A percentile compares a stretch with the other conserved stretches of the same genome.
phyloP scores from a whole-genome alignment of 2,329 filamentous ascomycete genomes.

The Phialemoniopsis sp. region DNA sequence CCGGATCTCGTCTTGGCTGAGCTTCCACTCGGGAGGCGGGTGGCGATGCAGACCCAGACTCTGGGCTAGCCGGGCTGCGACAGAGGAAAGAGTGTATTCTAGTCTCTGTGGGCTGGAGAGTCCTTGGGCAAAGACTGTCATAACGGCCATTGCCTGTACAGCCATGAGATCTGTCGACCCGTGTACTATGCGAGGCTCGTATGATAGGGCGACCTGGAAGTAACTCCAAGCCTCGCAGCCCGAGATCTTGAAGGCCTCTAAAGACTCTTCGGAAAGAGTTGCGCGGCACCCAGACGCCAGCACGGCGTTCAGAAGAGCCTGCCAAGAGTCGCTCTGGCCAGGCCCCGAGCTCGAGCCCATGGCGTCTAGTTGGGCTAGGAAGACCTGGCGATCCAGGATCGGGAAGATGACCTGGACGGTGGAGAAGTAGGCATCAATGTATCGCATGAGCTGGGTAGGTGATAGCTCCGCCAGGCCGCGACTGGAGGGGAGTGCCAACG shows the following conservation, averaged over 20 bases:
- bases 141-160: slow-evolving; percentile 5
- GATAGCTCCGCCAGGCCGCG: slow-evolving; percentile 1
- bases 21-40: too few relatives aligned
- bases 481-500: not conserved
- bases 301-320: slow-evolving; percentile 3
- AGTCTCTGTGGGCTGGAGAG: slow-evolving; percentile 5
- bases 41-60: slow-evolving; percentile 2
- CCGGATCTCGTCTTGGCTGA: not conserved
- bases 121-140: slow-evolving; percentile 5
- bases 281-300: slow-evolving; percentile 5
- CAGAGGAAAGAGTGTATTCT: slow-evolving; percentile 6
- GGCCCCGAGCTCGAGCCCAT: not conserved
- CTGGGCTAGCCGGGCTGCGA: slow-evolving; percentile 4
- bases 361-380: slow-evolving; percentile 1
- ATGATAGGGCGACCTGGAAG: slow-evolving; percentile 5
- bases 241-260: too few relatives aligned
- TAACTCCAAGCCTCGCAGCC: slow-evolving; percentile 4
- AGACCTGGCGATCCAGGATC: slow-evolving; percentile 3
- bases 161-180: slow-evolving; percentile 4
- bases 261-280: slow-evolving; percentile 4
- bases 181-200: slow-evolving; percentile 3
- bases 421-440: slow-evolving; percentile 5
- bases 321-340: slow-evolving; percentile 2
- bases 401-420: slow-evolving; percentile 4
- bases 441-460: slow-evolving; percentile 1